Evolutionary conservation across 805 yeast species (phyloP), one percentile per base, ranked within the genome.

Genomic region (Zygoascus biomembranicola): DNA sequence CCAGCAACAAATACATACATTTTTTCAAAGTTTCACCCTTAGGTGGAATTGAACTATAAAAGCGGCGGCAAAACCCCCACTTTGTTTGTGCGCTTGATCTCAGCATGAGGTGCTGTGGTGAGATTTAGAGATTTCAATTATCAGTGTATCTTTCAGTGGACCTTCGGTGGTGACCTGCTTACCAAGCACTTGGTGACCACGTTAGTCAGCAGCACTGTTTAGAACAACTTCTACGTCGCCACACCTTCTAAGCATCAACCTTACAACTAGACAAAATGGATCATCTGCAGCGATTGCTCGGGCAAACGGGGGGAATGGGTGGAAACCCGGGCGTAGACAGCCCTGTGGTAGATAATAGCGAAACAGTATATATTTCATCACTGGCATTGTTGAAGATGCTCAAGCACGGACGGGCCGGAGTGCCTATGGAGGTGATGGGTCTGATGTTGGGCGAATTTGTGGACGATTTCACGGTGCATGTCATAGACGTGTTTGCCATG

Each of bases 401-500:
- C 65, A 92, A 90, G 69, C 99, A 94, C 67, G 98, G 98, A 39
- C 79, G 98, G 43, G 76, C 77, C 3, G 77, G 77, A 47, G 87
- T 82, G 43, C 87, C 87, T n/a, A 82, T 82, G 87, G 87, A 82
- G 66, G 87, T 82, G 79, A 94, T 94, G 99, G 99, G 99, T 2
- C 77, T 94, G 59, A 94, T 94, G 99, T 78, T 95, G 57, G 99
- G 99, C 47, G 97, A 92, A 62, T 92, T 94, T 71, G 94, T 94
- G 28, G 99, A 94, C 69, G 98, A 94, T 57, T 92, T 86, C 70
- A 94, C 99, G 0, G 94, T 94, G 41, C 95, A 90, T 63, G 99
- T 94, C 42, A 89, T 89, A 52, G 99, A 94, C 67, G 99, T 95
- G 50, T 94, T 94, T 77, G 99, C 99, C 53, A 94, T 94, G 99